A percentile compares a stretch with the other conserved stretches of the same genome.
Evolutionary conservation across 805 yeast species (phyloP).

Genomic region (Candida adriatica): DNA sequence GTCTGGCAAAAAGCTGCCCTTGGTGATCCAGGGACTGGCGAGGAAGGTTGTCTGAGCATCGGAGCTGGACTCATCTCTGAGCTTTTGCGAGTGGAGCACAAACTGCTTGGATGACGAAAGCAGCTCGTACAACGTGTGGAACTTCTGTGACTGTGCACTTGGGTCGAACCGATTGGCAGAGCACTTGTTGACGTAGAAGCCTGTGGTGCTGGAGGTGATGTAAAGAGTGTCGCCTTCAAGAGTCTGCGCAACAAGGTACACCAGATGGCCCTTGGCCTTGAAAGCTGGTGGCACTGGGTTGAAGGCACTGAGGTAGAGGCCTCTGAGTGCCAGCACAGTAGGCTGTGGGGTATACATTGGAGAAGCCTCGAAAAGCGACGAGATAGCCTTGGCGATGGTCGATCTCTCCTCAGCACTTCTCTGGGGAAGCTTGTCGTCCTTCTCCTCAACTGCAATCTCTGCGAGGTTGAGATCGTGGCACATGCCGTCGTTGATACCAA

Average conservation of each 20-base stretch:
- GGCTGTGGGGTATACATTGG: conserved; percentile 19
- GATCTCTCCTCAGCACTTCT: conserved; percentile 22
- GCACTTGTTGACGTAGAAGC: conserved; percentile 72
- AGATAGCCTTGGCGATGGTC: conserved; percentile 14
- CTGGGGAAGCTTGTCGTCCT: conserved; percentile 14
- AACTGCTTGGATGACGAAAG: conserved; percentile 63
- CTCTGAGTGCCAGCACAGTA: conserved; percentile 32
- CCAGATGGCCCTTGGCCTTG: conserved; percentile 67
- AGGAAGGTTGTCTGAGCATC: conserved; percentile 57
- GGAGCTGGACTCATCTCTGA: conserved; percentile 48
- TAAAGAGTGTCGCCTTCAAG: conserved; percentile 75
- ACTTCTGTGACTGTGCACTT: conserved; percentile 23
- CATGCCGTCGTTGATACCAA: conserved; percentile 39
- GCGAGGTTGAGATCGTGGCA: conserved; percentile 27
- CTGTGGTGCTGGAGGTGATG: conserved; percentile 71
- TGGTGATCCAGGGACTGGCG: conserved; percentile 68
- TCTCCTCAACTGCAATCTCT: conserved; percentile 6
- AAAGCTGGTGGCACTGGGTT: conserved; percentile 71
- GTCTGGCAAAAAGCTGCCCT: conserved; percentile 19
- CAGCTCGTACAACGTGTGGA: conserved; percentile 50
- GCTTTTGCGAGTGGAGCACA: conserved; percentile 37
- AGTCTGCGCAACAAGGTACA: conserved; percentile 69
- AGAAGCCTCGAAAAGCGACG: conserved; percentile 14
- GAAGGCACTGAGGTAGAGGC: conserved; percentile 74
- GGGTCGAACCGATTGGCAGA: conserved; percentile 69